Conservation (phyloP, 2,329 filamentous ascomycete species). For the Emergomyces orientalis region DNA sequence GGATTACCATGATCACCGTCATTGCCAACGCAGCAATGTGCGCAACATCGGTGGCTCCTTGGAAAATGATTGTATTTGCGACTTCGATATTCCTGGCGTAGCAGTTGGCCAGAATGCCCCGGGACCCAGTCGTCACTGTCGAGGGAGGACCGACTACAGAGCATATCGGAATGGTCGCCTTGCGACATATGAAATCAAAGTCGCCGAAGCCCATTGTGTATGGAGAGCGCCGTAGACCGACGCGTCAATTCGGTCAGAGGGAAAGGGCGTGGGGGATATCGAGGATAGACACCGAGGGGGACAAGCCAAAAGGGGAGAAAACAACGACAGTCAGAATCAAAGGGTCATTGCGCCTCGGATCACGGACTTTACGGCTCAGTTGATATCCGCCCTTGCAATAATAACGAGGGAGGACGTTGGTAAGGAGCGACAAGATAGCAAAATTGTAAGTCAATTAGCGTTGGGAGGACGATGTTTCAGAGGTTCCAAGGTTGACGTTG, state of each 20-base stretch:
- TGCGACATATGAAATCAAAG: conserved; percentile 77
- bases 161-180: conserved; percentile 78
- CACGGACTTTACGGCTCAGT: not conserved
- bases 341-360: conserved; percentile 3
- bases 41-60: conserved; percentile 81
- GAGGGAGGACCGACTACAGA: conserved; percentile 62
- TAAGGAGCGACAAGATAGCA: not conserved
- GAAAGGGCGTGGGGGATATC: conserved; percentile 14
- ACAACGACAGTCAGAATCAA: not conserved
- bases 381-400: not conserved
- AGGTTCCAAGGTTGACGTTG: conserved; percentile 1
- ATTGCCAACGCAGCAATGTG: conserved; percentile 86
- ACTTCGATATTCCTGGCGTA: conserved; percentile 92
- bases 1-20: conserved; percentile 95
- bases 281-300: not conserved
- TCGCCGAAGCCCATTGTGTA: conserved; percentile 78
- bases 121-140: conserved; percentile 54
- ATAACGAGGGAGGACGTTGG: not conserved
- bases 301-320: not conserved
- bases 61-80: conserved; percentile 97
- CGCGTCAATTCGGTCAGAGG: not conserved
- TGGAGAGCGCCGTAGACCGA: not conserved
- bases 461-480: not conserved
- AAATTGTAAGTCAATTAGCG: not conserved
- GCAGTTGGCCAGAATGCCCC: conserved; percentile 80